A percentile compares a stretch with the other conserved stretches of the same genome.
phyloP scores from a whole-genome alignment of 2,329 filamentous ascomycete species.

The Ophiosphaerella herpotricha region DNA sequence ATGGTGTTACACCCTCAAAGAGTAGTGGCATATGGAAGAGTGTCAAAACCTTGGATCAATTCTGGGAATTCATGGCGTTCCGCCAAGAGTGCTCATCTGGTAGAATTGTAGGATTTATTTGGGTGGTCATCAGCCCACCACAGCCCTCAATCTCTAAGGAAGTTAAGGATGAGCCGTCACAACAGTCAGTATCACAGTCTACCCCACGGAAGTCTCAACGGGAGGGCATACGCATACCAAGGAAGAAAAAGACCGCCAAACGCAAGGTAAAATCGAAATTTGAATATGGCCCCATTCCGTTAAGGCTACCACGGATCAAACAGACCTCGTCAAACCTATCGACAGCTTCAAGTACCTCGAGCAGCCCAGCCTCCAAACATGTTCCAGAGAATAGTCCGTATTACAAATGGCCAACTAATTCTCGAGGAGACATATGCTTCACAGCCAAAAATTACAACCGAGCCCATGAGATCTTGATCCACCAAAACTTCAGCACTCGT shows the following conservation, averaged over 20 bases:
- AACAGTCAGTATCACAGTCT: constrained; percentile 23
- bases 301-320: constrained; percentile 69
- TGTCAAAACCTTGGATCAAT: constrained; percentile 81
- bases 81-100: constrained; percentile 95
- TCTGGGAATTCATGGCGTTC: constrained; percentile 99
- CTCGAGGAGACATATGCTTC: constrained; percentile 67
- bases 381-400: constrained; percentile 61
- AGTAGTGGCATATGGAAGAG: constrained; percentile 78
- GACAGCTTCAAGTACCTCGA: constrained; percentile 55
- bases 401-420: constrained; percentile 67
- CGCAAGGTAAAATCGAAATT: constrained; percentile 29
- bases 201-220: constrained; percentile 23
- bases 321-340: constrained; percentile 47
- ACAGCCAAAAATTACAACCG: constrained; percentile 69
- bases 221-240: constrained; percentile 16
- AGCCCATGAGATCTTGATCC: constrained; percentile 69
- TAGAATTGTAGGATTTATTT: constrained; percentile 89
- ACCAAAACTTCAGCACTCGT: constrained; percentile 72
- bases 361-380: constrained; percentile 42
- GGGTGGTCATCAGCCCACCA: constrained; percentile 79
- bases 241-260: constrained; percentile 19
- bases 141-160: constrained; percentile 41
- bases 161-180: constrained; percentile 33
- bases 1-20: constrained; percentile 50
- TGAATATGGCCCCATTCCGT: constrained; percentile 62